Evolutionary conservation across 2,329 filamentous ascomycete genomes (phyloP), one percentile per base, ranked within the genome.

Genomic region (Ophiobolus disseminans): DNA sequence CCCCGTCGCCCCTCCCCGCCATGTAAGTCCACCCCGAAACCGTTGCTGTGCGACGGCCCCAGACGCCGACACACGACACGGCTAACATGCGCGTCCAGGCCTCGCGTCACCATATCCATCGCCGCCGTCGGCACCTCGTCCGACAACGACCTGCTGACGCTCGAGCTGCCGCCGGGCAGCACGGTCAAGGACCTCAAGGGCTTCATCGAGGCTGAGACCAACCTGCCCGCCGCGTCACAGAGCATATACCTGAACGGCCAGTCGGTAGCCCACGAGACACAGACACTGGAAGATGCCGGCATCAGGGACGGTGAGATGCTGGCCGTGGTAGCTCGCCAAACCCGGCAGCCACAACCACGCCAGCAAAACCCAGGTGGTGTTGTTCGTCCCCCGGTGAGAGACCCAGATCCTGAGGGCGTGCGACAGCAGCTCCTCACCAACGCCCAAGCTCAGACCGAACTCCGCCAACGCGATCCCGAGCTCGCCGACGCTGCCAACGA

Each of bases 261-360:
- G 58, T 83, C 92, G 32, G 85, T 99, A 45, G 82, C 79, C 59
- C 87, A 91, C 74, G 87, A 92, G 64, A 75, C 82, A 49, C 88
- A 91, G 73, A 96, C 91, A 3, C 83, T 99, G 68, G 85, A 91
- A 60, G 82, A 93, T 64, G 82, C 92, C 23, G 83, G 88, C 32
- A 88, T 99, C 63, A 84, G 80, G 39, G 90, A 97, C 75, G 91
- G 91, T 45, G 94, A 97, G 68, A 92, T 99, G 89, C 79, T 99
- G 57, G 91, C 89, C 22, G 83, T 97, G 60, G 89, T 96, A 69
- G 87, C 96, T 59, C 70, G 70, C 49, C 60, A 59, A 46, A 64
- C 42, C 49, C 68, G 36, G 28, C 43, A 60, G 48, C 62, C 57
- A 50, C 45, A 44, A 35, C 48, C 51, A 21, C 51, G 39, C 30